A percentile compares a stretch with the other conserved stretches of the same genome.
These are phyloP conservation scores for Calonectria leucothoes DNA, from an alignment of 2,329 filamentous ascomycete genomes.

Conservation along the genomic window DNA sequence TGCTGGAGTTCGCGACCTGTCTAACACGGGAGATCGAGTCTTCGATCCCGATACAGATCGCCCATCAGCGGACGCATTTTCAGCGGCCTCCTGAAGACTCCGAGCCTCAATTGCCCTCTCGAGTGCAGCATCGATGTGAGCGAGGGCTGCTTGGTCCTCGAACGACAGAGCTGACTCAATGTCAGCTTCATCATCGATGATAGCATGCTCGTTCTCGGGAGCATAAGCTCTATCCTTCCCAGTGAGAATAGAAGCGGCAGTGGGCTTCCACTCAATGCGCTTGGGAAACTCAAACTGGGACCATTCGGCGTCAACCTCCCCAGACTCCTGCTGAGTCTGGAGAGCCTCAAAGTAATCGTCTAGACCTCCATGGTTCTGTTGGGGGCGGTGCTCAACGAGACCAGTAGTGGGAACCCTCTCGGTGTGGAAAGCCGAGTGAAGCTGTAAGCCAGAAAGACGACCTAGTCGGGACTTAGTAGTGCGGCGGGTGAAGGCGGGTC, in stretches of 20 bases:
- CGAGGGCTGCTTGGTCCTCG: conserved; percentile 71
- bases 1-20: conserved; percentile 56
- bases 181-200: conserved; percentile 49
- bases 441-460: conserved; percentile 68
- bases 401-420: conserved; percentile 60
- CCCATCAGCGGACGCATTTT: conserved; percentile 52
- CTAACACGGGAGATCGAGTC: conserved; percentile 53
- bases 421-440: conserved; percentile 82
- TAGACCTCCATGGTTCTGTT: conserved; percentile 72
- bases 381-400: conserved; percentile 67
- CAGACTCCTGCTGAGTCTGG: conserved; percentile 77
- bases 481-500: conserved; percentile 71
- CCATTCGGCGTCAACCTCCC: conserved; percentile 83
- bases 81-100: conserved; percentile 57
- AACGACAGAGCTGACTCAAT: conserved; percentile 53
- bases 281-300: conserved; percentile 90
- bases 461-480: conserved; percentile 63
- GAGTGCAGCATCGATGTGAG: conserved; percentile 87
- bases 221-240: conserved; percentile 64
- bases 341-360: conserved; percentile 94
- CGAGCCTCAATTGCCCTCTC: conserved; percentile 78
- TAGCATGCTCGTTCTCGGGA: conserved; percentile 47
- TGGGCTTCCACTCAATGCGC: conserved; percentile 88
- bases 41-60: conserved; percentile 55
- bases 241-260: conserved; percentile 65